phyloP scores from a whole-genome alignment of 352 stramenopile species.

The Lagenidium giganteum region DNA sequence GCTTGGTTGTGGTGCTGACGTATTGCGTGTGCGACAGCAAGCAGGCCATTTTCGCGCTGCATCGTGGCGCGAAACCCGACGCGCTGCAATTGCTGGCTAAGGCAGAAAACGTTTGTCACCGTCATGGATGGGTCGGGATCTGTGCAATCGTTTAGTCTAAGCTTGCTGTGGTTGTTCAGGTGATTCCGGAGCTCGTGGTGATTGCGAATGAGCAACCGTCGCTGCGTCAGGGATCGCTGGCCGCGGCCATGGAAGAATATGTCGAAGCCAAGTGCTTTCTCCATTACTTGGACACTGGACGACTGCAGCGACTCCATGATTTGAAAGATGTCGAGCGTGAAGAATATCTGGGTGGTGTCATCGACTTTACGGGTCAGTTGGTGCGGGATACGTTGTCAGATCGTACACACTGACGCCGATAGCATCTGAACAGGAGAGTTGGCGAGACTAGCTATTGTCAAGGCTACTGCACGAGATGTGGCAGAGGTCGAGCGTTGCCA shows the following conservation, averaged over 20 bases:
- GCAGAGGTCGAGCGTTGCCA: conserved; percentile 75
- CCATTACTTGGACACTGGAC: conserved; percentile 70
- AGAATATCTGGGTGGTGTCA: conserved; percentile 94
- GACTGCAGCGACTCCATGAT: conserved; percentile 44
- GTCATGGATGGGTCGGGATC: too few species aligned
- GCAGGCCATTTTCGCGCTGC: conserved; percentile 92
- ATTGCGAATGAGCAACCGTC: conserved; percentile 80
- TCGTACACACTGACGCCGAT: conserved; percentile 29
- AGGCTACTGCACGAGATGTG: conserved; percentile 85
- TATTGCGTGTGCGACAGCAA: conserved; percentile 57
- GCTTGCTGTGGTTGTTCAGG: conserved; percentile 14
- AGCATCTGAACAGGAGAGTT: conserved; percentile 75
- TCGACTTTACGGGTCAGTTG: conserved; percentile 89
- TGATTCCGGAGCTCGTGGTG: conserved; percentile 71
- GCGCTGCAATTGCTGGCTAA: conserved; percentile 47
- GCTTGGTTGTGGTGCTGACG: not conserved
- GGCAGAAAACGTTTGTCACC: conserved; percentile 41
- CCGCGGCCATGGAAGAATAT: conserved; percentile 91
- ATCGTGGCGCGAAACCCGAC: conserved; percentile 73
- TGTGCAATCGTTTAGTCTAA: too few species aligned
- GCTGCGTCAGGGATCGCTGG: conserved; percentile 77
- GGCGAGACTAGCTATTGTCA: conserved; percentile 82
- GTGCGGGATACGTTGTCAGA: conserved; percentile 29
- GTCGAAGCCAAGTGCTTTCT: conserved; percentile 91
- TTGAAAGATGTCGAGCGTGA: conserved; percentile 62